phyloP scores from a whole-genome alignment of 1,139 yeast genomes.

The Saccharomyces hybrid region DNA sequence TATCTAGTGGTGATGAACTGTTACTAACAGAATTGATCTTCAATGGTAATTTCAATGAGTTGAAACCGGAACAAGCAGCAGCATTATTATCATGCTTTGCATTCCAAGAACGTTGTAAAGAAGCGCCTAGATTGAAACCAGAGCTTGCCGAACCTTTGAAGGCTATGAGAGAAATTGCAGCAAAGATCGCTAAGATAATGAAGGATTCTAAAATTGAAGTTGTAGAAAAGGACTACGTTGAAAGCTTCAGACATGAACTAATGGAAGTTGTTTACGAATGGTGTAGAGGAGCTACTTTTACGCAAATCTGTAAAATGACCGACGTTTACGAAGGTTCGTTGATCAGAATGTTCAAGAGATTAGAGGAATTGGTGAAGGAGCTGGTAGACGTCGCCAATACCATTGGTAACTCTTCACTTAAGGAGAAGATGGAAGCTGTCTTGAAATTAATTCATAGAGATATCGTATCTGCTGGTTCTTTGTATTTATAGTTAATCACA shows the following conservation, averaged over 20 bases:
- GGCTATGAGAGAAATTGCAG: conserved; percentile 82
- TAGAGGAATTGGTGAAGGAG: conserved; percentile 89
- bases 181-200: conserved; percentile 78
- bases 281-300: conserved; percentile 94
- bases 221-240: conserved; percentile 86
- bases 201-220: conserved; percentile 85
- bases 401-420: conserved; percentile 81
- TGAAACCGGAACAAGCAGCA: conserved; percentile 85
- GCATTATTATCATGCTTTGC: conserved; percentile 90
- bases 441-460: conserved; percentile 86
- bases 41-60: conserved; percentile 87
- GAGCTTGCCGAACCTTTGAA: conserved; percentile 87
- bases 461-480: conserved; percentile 91
- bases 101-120: conserved; percentile 92
- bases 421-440: conserved; percentile 83
- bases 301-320: conserved; percentile 96
- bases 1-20: conserved; percentile 90
- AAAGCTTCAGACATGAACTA: conserved; percentile 80
- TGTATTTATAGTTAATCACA: conserved; percentile 37
- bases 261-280: conserved; percentile 97
- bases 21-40: conserved; percentile 84
- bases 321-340: conserved; percentile 97
- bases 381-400: conserved; percentile 86
- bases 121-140: conserved; percentile 74
- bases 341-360: conserved; percentile 85